Evolutionary conservation across 2,329 filamentous ascomycete genomes (phyloP), one percentile per base, ranked within the genome.

Genomic region (Diaporthe sp.): DNA sequence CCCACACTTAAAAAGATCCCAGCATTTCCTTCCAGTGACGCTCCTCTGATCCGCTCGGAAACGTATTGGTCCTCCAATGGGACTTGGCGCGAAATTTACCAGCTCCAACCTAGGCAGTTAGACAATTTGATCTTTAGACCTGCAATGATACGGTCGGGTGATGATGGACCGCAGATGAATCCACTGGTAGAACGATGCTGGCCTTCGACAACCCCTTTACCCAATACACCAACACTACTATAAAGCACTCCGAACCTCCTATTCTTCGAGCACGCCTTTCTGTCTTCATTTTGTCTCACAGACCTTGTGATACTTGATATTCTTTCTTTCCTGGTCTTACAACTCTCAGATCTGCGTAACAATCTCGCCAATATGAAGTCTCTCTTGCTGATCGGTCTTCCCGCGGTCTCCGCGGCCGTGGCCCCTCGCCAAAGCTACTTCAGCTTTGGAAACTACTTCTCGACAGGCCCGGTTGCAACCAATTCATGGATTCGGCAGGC

Each of bases 361-460:
- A 7, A 34, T 19, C 55, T 37, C 31, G 31, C 55, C 55, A 58
- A 58, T 1, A 59, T 59, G 57, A 59, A 59, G 31, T 37, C 57
- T 37, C 4, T 39, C 31, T 39, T 59, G 31, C 57, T 59, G 17
- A 22, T 37, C 31, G 34, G 8, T 6, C 57, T 59, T 22, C 57
- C 57, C n/a, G 57, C 10, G 31, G 57, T n/a, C 31, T 59, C 57
- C 17, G 57, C 57, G 19, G 57, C 57, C 34, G 57, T 59, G 17
- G 31, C 31, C n/a, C 57, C 57, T 37, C 57, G 57, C 31, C 57
- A 59, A 31, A 17, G 31, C 5, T 59, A 59, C 57, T 59, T 55
- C 46, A 53, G 44, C 46, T 70, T 72, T n/a, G 69, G 69, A 17
- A 53, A 53, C 19, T 58, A 28, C 42, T 72, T 72, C 28, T 58